Evolutionary conservation across 768 basidiomycete species (phyloP).

Genomic region (Sarcodon aspratus): DNA sequence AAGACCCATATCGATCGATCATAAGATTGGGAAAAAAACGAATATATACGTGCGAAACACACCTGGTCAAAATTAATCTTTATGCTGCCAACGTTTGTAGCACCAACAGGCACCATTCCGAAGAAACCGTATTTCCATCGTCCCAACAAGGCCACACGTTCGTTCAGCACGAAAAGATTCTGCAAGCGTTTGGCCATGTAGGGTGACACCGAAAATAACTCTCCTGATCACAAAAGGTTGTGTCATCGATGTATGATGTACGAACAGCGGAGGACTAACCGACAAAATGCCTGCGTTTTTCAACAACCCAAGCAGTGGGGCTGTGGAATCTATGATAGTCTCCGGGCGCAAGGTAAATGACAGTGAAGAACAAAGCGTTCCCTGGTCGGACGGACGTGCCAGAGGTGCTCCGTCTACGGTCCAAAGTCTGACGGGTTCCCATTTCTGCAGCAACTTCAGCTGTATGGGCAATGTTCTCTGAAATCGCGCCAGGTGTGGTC

Average conservation of each 20-base stretch:
- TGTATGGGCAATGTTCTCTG: constrained; percentile 54
- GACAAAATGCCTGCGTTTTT: constrained; percentile 89
- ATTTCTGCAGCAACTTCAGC: constrained; percentile 63
- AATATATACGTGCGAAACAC: constrained; percentile 2
- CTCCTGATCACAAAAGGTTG: constrained; percentile 34
- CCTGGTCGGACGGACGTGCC: constrained; percentile 52
- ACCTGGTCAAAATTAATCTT: constrained; percentile 92
- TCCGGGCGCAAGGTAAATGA: constrained; percentile 96
- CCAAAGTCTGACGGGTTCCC: constrained; percentile 37
- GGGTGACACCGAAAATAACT: constrained; percentile 92
- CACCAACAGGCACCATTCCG: constrained; percentile 94
- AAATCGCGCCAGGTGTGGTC: constrained; percentile 36
- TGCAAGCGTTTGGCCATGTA: constrained; percentile 88
- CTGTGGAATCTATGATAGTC: constrained; percentile 98
- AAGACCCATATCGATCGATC: neutral
- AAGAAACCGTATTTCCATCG: constrained; percentile 96
- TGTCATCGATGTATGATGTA: neutral
- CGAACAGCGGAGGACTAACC: constrained; percentile 32
- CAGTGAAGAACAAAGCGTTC: constrained; percentile 82
- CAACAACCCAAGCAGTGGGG: constrained; percentile 95
- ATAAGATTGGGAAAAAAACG: neutral
- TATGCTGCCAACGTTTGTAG: constrained; percentile 96
- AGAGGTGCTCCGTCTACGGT: constrained; percentile 25
- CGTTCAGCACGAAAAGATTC: constrained; percentile 96
- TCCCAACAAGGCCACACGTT: constrained; percentile 90